Evolutionary conservation across 2,329 filamentous ascomycete species (phyloP).

Genomic region (Aspergillus uvarum): DNA sequence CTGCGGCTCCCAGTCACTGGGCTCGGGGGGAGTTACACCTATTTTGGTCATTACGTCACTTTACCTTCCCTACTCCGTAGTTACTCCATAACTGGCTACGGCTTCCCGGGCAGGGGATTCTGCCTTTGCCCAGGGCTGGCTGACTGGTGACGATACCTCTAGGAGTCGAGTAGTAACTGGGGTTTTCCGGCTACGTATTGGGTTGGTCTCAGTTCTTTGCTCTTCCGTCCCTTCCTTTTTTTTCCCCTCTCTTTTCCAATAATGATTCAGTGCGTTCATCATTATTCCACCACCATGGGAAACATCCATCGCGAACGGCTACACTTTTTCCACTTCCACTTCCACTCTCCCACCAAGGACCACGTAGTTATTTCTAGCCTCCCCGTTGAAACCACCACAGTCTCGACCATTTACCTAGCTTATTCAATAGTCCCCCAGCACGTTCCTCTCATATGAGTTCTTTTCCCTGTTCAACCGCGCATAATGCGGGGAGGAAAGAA

Average conservation of each 20-base stretch:
- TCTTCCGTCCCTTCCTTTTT: no score
- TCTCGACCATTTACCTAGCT: not conserved
- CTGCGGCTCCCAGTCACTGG: not conserved
- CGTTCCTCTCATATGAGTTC: not conserved
- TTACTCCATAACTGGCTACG: not conserved
- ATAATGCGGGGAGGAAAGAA: slow-evolving; percentile 1
- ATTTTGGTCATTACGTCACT: slow-evolving; percentile 13
- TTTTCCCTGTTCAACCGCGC: not conserved
- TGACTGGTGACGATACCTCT: not conserved
- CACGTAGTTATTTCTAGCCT: not conserved
- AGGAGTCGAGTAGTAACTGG: not conserved
- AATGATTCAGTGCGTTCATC: not conserved
- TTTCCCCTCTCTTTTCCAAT: not conserved
- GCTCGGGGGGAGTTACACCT: not conserved
- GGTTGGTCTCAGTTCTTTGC: slow-evolving; percentile 3
- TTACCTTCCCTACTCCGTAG: not conserved
- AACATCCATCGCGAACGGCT: not conserved
- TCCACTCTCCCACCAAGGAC: not conserved
- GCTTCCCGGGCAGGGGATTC: slow-evolving; percentile 11
- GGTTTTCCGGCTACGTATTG: not conserved
- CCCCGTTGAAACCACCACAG: not conserved
- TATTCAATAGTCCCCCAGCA: not conserved
- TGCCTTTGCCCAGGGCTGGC: not conserved
- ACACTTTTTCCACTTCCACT: not conserved
- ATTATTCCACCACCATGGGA: not conserved